These are phyloP conservation scores for Acer campestre DNA, from an alignment of 345 rosid species.

Conservation along the genomic window DNA sequence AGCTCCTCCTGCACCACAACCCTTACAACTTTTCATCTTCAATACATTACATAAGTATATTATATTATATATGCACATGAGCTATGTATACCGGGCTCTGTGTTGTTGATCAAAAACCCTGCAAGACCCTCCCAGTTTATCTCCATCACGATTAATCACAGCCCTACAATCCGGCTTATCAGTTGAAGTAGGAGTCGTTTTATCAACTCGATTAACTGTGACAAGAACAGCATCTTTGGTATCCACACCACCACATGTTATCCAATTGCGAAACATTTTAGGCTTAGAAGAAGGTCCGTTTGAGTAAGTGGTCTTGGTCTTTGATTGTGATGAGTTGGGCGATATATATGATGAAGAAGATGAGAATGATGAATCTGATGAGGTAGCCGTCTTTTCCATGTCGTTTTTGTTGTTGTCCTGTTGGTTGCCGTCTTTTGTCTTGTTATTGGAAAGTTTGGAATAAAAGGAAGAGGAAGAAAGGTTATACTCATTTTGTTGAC, in stretches of 20 bases:
- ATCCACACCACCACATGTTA: conserved; percentile 54
- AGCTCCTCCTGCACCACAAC: conserved; percentile 42
- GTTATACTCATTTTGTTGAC: conserved; percentile 1
- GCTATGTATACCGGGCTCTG: conserved; percentile 34
- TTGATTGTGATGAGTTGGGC: conserved; percentile 20
- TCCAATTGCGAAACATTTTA: conserved; percentile 41
- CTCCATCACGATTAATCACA: conserved; percentile 13
- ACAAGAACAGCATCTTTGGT: conserved; percentile 52
- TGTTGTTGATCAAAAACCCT: conserved; percentile 30
- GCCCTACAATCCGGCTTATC: not conserved
- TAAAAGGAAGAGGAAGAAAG: not conserved
- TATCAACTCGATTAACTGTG: conserved; percentile 25
- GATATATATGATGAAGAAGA: conserved; percentile 25
- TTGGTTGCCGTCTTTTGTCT: conserved; percentile 17
- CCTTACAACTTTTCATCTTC: not conserved
- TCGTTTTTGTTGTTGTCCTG: not conserved
- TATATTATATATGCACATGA: not conserved
- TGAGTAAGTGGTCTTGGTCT: conserved; percentile 39
- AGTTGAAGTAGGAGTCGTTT: not conserved
- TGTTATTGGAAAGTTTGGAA: conserved; percentile 9
- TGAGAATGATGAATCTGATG: conserved; percentile 25
- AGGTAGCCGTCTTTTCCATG: conserved; percentile 11
- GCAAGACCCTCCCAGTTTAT: conserved; percentile 23
- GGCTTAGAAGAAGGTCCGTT: conserved; percentile 42
- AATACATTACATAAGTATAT: too few species aligned